Percentiles rank a stretch among this genome's conserved stretches.
Conservation (phyloP, 352 stramenopile species). For the Nothophytophthora sp. region DNA sequence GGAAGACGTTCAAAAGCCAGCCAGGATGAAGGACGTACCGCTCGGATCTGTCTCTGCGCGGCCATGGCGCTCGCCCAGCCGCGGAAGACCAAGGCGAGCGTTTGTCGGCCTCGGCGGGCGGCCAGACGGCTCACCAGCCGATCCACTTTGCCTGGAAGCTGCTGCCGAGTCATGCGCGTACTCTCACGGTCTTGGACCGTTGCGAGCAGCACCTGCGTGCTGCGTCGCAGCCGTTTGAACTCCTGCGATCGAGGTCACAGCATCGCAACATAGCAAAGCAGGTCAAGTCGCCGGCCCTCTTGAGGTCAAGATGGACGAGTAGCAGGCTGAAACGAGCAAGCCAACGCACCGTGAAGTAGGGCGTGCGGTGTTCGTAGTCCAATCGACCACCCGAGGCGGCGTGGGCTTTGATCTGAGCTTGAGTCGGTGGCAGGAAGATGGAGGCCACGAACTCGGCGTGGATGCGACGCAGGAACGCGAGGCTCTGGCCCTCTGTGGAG, state of each 20-base stretch:
- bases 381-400: slow-evolving; percentile 1
- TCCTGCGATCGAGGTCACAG: too few relatives aligned
- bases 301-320: too few relatives aligned
- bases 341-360: slow-evolving; percentile 55
- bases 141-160: slow-evolving; percentile 45
- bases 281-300: too few relatives aligned
- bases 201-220: slow-evolving; percentile 50
- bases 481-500: slow-evolving; percentile 34
- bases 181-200: slow-evolving; percentile 58
- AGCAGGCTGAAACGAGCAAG: too few relatives aligned
- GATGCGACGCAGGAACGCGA: slow-evolving; percentile 50
- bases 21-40: slow-evolving; percentile 16
- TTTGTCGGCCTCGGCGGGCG: slow-evolving; percentile 11
- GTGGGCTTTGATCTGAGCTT: slow-evolving; percentile 17
- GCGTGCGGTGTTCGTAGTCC: slow-evolving; percentile 43
- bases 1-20: neutral
- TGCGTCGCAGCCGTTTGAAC: slow-evolving; percentile 53
- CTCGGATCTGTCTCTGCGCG: slow-evolving; percentile 45
- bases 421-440: slow-evolving; percentile 48
- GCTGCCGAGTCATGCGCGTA: slow-evolving; percentile 34
- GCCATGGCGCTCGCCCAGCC: slow-evolving; percentile 42
- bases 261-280: too few relatives aligned
- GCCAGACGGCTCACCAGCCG: slow-evolving; percentile 31
- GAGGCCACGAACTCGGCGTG: slow-evolving; percentile 48
- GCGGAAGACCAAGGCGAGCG: slow-evolving; percentile 42